Conservation (phyloP, 2,329 filamentous ascomycete species). For the Diaporthe ampelina region DNA sequence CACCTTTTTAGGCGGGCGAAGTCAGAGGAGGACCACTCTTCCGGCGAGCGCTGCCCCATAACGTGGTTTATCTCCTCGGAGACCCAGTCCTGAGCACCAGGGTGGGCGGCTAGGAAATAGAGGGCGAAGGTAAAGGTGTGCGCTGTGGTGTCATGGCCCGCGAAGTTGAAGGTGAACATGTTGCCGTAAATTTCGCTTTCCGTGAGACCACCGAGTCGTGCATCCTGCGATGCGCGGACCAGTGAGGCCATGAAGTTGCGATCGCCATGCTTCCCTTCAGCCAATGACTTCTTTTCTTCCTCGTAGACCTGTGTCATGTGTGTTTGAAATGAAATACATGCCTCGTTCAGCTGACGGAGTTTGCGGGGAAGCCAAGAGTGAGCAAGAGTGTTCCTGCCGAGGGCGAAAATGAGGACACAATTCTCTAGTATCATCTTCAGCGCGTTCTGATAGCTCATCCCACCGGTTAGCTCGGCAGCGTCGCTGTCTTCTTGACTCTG, state of each 20-base stretch:
- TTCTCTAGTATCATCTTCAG: conserved; percentile 49
- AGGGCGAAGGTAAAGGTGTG: conserved; percentile 59
- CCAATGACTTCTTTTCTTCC: conserved; percentile 45
- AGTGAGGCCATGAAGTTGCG: conserved; percentile 19
- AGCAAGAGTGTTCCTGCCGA: conserved; percentile 44
- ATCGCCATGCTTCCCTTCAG: neutral
- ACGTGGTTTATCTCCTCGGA: conserved; percentile 54
- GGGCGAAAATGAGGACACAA: conserved; percentile 48
- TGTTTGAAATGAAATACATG: conserved; percentile 46
- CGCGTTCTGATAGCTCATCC: conserved; percentile 47
- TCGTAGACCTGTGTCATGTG: conserved; percentile 51
- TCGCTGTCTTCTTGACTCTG: neutral
- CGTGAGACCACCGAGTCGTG: conserved; percentile 46
- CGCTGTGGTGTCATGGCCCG: conserved; percentile 66
- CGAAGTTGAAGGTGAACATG: conserved; percentile 62
- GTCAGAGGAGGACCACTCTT: conserved; percentile 43
- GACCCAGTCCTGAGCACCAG: conserved; percentile 60
- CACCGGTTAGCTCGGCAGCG: neutral
- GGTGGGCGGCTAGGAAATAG: conserved; percentile 59
- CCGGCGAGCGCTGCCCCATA: conserved; percentile 37
- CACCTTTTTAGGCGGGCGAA: conserved; percentile 46
- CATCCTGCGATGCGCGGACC: conserved; percentile 24
- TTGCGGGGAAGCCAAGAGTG: conserved; percentile 44
- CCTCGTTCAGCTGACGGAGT: conserved; percentile 43
- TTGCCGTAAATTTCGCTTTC: conserved; percentile 64